These are phyloP conservation scores for Pythium aristosporum DNA, from an alignment of 352 stramenopile genomes.

Conservation along the genomic window DNA sequence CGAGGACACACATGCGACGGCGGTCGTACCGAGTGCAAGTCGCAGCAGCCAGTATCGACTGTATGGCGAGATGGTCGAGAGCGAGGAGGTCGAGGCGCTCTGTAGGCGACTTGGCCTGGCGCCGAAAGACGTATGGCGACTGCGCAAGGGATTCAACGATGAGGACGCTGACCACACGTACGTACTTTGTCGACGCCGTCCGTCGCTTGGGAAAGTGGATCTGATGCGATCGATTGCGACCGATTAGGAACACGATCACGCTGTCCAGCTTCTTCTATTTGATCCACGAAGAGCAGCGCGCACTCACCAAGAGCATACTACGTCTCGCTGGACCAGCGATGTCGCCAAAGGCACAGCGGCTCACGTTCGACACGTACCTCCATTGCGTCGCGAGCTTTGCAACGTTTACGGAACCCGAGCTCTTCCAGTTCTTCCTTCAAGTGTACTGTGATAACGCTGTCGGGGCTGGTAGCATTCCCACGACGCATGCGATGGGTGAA, in stretches of 20 bases:
- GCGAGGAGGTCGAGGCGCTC: constrained; percentile 15
- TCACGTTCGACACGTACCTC: constrained; percentile 63
- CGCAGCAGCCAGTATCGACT: background rate
- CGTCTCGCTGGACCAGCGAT: constrained; percentile 26
- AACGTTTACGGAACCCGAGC: constrained; percentile 40
- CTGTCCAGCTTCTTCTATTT: constrained; percentile 47
- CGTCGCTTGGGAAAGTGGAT: background rate
- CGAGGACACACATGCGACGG: background rate
- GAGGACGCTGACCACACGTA: constrained; percentile 35
- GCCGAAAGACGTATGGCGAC: constrained; percentile 18
- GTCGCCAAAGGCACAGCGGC: constrained; percentile 3
- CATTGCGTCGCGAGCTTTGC: constrained; percentile 48
- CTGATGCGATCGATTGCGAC: background rate
- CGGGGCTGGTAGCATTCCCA: background rate
- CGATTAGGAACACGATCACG: constrained; percentile 23
- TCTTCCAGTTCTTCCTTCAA: constrained; percentile 64
- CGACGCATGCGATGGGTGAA: constrained; percentile 26
- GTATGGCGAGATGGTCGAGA: constrained; percentile 27
- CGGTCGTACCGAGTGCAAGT: background rate
- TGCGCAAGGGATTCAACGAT: constrained; percentile 28
- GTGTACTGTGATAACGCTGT: constrained; percentile 35
- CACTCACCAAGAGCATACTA: constrained; percentile 45
- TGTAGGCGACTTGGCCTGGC: constrained; percentile 20
- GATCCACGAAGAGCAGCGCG: constrained; percentile 46
- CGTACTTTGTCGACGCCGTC: background rate